These are phyloP conservation scores for Vitis hybrid DNA, from an alignment of 177 flowering plant species.

Conservation along the genomic window DNA sequence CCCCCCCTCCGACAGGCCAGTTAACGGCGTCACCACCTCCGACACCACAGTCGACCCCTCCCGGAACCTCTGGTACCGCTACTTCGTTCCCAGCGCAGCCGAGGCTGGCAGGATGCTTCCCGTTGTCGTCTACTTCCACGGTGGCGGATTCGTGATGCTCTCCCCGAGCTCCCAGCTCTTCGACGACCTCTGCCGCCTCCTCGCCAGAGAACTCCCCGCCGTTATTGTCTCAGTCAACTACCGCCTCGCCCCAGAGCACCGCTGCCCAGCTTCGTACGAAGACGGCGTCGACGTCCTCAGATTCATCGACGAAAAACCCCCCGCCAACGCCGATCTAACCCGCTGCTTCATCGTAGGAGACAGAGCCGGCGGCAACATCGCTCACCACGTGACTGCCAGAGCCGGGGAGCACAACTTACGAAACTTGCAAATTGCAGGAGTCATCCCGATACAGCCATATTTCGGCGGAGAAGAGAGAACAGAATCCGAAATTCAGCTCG, in stretches of 20 bases:
- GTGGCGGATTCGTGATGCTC: too few relatives aligned
- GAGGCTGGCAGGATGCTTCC: slow-evolving; percentile 13
- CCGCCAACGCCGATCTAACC: slow-evolving; percentile 22
- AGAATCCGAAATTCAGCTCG: slow-evolving; percentile 33
- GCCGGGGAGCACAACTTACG: slow-evolving; percentile 17
- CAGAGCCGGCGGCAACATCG: slow-evolving; percentile 53
- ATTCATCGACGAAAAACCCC: slow-evolving; percentile 33
- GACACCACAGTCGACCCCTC: slow-evolving; percentile 18
- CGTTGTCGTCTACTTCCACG: slow-evolving; percentile 13
- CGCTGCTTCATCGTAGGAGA: slow-evolving; percentile 51
- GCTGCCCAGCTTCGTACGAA: slow-evolving; percentile 13
- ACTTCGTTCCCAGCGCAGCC: slow-evolving; percentile 23
- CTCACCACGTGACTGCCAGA: slow-evolving; percentile 40
- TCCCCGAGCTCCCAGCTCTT: too few relatives aligned
- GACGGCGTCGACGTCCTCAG: slow-evolving; percentile 27
- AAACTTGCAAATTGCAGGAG: slow-evolving; percentile 19
- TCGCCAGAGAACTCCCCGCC: too few relatives aligned
- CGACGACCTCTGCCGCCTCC: too few relatives aligned
- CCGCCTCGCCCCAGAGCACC: slow-evolving; percentile 23
- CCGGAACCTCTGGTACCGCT: slow-evolving; percentile 45
- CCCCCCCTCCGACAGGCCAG: slow-evolving; percentile 14
- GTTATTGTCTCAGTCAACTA: not conserved
- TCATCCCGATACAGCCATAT: slow-evolving; percentile 40
- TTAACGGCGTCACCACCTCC: slow-evolving; percentile 23
- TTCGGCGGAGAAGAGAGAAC: slow-evolving; percentile 53